phyloP scores from a whole-genome alignment of 2,329 filamentous ascomycete species.

The Aspergillus costaricaensis region DNA sequence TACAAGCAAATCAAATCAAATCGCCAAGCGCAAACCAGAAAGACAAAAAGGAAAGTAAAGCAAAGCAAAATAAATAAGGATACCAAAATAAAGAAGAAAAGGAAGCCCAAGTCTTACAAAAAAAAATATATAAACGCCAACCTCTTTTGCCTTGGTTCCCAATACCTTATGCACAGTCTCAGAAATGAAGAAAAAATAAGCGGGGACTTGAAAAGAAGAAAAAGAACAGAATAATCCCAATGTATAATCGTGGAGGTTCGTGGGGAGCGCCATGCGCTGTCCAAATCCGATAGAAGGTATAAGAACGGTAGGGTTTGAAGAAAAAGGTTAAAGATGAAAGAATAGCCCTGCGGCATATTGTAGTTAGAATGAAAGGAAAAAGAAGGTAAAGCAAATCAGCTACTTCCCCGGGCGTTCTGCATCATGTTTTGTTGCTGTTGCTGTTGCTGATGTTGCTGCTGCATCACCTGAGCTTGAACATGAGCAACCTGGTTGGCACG shows the following conservation, averaged over 20 bases:
- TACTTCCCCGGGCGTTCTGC: constrained; percentile 43
- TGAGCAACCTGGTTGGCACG: constrained; percentile 34
- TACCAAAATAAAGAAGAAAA: constrained; percentile 11
- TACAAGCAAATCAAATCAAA: constrained; percentile 16
- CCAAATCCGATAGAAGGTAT: neutral
- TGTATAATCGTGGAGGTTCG: neutral
- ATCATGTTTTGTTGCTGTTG: constrained; percentile 46
- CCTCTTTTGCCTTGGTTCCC: constrained; percentile 17
- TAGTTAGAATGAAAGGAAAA: constrained; percentile 14
- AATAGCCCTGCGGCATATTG: neutral
- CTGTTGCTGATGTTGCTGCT: constrained; percentile 35
- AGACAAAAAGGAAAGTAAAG: constrained; percentile 6
- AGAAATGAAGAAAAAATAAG: constrained; percentile 7
- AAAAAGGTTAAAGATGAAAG: neutral
- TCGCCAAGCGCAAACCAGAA: constrained; percentile 10
- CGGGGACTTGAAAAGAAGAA: neutral
- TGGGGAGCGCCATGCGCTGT: neutral
- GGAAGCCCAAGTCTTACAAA: neutral
- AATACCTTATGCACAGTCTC: constrained; percentile 18
- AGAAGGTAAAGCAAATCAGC: constrained; percentile 5
- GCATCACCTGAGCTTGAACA: constrained; percentile 36
- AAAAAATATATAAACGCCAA: constrained; percentile 15
- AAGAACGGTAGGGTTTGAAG: neutral
- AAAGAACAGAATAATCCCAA: neutral
- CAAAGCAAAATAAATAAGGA: neutral